These are phyloP conservation scores for Mycocentrospora acerina DNA, from an alignment of 2,329 filamentous ascomycete species.

Conservation along the genomic window DNA sequence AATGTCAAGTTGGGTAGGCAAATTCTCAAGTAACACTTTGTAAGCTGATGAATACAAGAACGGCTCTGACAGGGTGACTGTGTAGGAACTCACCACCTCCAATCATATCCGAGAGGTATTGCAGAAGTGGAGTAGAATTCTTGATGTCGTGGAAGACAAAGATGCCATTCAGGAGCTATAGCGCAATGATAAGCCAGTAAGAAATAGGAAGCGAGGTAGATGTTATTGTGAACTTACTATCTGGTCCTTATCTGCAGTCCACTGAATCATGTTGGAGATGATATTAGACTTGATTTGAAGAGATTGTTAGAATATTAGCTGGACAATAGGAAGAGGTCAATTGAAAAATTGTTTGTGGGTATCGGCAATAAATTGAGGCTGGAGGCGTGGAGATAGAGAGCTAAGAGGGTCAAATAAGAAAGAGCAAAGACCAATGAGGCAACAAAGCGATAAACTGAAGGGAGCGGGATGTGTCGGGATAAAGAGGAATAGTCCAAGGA, in stretches of 20 bases:
- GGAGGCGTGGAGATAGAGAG: too few species aligned
- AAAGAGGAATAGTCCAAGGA: neutral
- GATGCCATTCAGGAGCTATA: conserved; percentile 6
- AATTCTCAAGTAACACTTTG: too few species aligned
- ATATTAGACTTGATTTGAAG: too few species aligned
- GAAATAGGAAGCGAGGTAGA: neutral
- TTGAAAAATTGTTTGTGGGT: too few species aligned
- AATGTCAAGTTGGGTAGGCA: neutral
- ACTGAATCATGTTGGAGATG: conserved; percentile 3
- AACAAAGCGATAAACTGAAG: too few species aligned
- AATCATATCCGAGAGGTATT: conserved; percentile 6
- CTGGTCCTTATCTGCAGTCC: conserved; percentile 8
- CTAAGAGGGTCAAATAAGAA: too few species aligned
- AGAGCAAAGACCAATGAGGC: too few species aligned
- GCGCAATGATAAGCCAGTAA: neutral
- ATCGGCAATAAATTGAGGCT: too few species aligned
- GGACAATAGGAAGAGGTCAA: too few species aligned
- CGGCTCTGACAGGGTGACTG: neutral
- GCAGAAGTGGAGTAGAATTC: conserved; percentile 11
- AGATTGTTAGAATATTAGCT: too few species aligned
- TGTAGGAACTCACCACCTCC: conserved; percentile 7
- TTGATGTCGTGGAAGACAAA: conserved; percentile 7
- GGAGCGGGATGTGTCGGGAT: too few species aligned
- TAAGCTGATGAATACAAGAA: neutral
- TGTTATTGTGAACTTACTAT: conserved; percentile 1